Evolutionary conservation across 257 asterid species (phyloP).

Genomic region (Primulina huaijiensis): DNA sequence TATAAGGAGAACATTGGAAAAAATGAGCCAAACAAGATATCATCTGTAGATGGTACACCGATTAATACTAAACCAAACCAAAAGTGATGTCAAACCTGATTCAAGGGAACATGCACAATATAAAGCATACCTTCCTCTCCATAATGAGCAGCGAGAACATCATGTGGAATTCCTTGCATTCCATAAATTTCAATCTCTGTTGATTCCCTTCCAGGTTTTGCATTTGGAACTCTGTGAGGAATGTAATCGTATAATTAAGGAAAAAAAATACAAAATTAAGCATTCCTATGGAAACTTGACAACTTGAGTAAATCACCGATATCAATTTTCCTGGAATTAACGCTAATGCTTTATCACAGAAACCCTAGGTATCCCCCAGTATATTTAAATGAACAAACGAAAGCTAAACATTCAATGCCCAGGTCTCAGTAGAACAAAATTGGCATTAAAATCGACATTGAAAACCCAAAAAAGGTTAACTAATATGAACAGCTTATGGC

Average conservation of each 20-base stretch:
- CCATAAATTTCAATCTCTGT: constrained; percentile 94
- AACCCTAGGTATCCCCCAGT: background rate
- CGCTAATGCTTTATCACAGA: background rate
- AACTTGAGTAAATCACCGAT: no score
- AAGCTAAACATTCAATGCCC: constrained; percentile 6
- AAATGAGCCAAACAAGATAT: background rate
- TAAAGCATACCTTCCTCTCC: constrained; percentile 77
- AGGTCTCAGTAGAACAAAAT: background rate
- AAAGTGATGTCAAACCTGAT: background rate
- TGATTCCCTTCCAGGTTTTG: constrained; percentile 88
- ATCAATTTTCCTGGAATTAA: background rate
- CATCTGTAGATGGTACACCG: background rate
- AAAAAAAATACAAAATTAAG: background rate
- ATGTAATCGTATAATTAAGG: constrained; percentile 4
- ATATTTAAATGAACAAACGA: background rate
- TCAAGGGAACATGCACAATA: background rate
- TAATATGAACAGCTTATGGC: background rate
- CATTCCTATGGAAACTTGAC: background rate
- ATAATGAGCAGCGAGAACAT: constrained; percentile 77
- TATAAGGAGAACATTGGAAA: background rate
- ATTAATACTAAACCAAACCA: background rate
- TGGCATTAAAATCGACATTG: background rate
- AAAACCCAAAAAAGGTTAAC: background rate
- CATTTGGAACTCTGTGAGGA: constrained; percentile 81
- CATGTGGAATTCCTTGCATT: constrained; percentile 96